Conservation (phyloP, 116 monocot species). For the Cymodocea nodosa region DNA sequence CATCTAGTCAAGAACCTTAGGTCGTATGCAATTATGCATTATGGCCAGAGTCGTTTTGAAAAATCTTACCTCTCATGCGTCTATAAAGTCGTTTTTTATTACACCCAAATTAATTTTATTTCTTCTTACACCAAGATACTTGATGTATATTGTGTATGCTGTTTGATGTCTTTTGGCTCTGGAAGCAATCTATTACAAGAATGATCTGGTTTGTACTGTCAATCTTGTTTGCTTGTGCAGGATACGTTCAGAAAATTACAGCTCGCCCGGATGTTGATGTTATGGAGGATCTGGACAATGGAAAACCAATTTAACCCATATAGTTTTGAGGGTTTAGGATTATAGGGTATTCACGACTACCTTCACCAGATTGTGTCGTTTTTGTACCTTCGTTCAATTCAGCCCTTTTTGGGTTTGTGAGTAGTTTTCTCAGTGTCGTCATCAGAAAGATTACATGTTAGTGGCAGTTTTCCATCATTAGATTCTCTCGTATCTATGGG, state of each 20-base stretch:
- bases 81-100: too few species aligned
- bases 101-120: too few species aligned
- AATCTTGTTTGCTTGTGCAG: constrained; percentile 21
- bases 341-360: neutral
- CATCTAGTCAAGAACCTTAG: too few species aligned
- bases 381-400: neutral
- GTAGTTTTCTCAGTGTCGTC: too few species aligned
- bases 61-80: too few species aligned
- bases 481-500: neutral
- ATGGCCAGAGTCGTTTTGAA: too few species aligned
- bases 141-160: too few species aligned
- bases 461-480: neutral
- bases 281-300: constrained; percentile 80
- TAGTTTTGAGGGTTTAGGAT: neutral
- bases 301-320: constrained; percentile 37
- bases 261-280: constrained; percentile 63
- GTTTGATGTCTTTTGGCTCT: too few species aligned
- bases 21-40: too few species aligned
- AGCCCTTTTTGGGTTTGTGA: too few species aligned
- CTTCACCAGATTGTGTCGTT: neutral
- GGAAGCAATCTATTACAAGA: too few species aligned
- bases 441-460: neutral
- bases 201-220: neutral
- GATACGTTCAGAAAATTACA: constrained; percentile 90
- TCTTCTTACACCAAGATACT: too few species aligned